Percentiles rank a stretch among this genome's conserved stretches.
These are phyloP conservation scores for Macrophomina pseudophaseolina DNA, from an alignment of 2,329 filamentous ascomycete genomes.

Conservation along the genomic window DNA sequence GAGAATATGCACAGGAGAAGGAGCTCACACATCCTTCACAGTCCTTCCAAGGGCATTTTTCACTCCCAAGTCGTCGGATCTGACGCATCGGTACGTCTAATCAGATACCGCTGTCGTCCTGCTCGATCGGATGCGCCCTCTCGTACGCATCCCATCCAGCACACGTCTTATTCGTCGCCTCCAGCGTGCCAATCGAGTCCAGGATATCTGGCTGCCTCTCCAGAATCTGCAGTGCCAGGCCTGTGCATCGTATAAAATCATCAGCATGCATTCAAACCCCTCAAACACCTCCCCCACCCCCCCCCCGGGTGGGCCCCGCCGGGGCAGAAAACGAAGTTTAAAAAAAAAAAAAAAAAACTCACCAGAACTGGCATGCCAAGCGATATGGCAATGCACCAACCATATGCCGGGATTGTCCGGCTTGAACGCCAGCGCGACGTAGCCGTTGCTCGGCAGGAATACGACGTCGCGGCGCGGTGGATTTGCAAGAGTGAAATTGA, in stretches of 20 bases:
- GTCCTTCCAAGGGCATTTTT: no score
- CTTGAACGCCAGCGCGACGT: slow-evolving; percentile 42
- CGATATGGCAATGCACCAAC: slow-evolving; percentile 47
- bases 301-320: neutral
- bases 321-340: neutral
- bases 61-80: no score
- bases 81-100: no score
- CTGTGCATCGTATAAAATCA: slow-evolving; percentile 19
- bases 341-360: neutral
- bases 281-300: no score
- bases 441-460: slow-evolving; percentile 39
- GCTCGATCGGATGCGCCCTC: slow-evolving; percentile 19
- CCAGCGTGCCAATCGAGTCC: slow-evolving; percentile 10
- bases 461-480: slow-evolving; percentile 42
- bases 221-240: slow-evolving; percentile 42
- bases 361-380: slow-evolving; percentile 41
- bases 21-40: no score
- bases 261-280: neutral
- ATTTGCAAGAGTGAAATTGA: slow-evolving; percentile 50
- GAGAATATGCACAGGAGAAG: no score
- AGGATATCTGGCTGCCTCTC: slow-evolving; percentile 38
- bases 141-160: slow-evolving; percentile 14
- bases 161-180: slow-evolving; percentile 14
- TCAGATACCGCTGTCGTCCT: slow-evolving; percentile 27
- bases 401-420: slow-evolving; percentile 45